Percentiles rank a stretch among this genome's conserved stretches.
Evolutionary conservation across 2,329 filamentous ascomycete species (phyloP).

Genomic region (Verticillium klebahnii): DNA sequence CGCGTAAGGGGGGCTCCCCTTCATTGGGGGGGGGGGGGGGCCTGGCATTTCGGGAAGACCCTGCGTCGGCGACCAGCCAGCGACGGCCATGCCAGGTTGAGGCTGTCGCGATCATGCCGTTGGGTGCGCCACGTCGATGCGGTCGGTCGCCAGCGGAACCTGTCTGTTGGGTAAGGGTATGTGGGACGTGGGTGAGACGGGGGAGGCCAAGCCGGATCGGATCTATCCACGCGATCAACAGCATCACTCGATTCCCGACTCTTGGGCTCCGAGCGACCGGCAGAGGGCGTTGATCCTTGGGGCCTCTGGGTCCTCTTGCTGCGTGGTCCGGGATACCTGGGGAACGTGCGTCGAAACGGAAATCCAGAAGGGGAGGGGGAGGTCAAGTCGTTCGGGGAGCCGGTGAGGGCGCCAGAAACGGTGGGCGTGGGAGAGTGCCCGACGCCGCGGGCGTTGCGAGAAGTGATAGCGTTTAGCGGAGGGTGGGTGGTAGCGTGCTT

Average conservation of each 20-base stretch:
- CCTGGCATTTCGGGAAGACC: not conserved
- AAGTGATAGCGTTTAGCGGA: not conserved
- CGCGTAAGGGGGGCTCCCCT: not conserved
- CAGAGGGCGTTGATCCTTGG: not conserved
- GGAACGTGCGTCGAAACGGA: not conserved
- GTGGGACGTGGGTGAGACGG: not conserved
- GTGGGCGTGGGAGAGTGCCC: not conserved
- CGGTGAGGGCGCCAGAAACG: not conserved
- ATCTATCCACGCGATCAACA: not conserved
- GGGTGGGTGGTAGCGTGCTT: not conserved
- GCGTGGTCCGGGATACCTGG: not conserved
- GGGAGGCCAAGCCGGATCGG: not conserved
- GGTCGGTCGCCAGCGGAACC: not conserved
- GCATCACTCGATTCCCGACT: not conserved
- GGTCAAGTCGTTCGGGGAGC: not conserved
- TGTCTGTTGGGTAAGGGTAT: not conserved
- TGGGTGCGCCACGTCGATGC: not conserved
- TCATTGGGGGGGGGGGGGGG: no score
- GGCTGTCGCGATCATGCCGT: not conserved
- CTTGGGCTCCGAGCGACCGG: not conserved
- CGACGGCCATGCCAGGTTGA: not conserved
- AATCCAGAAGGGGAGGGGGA: not conserved
- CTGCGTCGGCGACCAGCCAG: not conserved
- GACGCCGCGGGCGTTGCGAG: not conserved
- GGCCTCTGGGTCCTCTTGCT: not conserved